Evolutionary conservation across 2,329 filamentous ascomycete species (phyloP).

Genomic region (Talaromyces marneffei): DNA sequence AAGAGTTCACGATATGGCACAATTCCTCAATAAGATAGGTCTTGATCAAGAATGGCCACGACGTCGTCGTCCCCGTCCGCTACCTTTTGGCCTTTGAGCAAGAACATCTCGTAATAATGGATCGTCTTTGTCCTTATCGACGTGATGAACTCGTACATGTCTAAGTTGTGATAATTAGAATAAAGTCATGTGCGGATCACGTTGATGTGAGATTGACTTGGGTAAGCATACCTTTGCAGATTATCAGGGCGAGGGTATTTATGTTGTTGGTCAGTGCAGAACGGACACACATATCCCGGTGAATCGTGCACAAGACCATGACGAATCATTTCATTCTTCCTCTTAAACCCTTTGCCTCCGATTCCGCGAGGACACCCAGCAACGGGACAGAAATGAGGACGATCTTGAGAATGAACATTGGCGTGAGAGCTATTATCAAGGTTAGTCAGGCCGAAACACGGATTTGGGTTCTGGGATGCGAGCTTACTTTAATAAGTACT

Average conservation of each 20-base stretch:
- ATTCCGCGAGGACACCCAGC: slow-evolving; percentile 52
- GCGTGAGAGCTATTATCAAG: slow-evolving; percentile 38
- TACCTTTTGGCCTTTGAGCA: slow-evolving; percentile 76
- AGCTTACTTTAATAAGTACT: slow-evolving; percentile 59
- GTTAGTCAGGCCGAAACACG: slow-evolving; percentile 10
- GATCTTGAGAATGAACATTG: slow-evolving; percentile 58
- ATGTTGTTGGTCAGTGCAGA: slow-evolving; percentile 88
- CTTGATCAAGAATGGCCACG: slow-evolving; percentile 36
- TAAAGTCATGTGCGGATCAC: not conserved
- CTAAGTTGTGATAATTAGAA: slow-evolving; percentile 42
- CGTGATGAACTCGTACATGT: slow-evolving; percentile 87
- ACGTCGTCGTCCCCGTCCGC: slow-evolving; percentile 70
- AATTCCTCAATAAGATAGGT: not conserved
- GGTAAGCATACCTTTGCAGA: slow-evolving; percentile 67
- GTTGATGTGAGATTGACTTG: not conserved
- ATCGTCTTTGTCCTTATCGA: slow-evolving; percentile 86
- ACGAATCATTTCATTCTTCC: slow-evolving; percentile 66
- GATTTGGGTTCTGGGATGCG: not conserved
- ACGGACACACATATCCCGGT: slow-evolving; percentile 92
- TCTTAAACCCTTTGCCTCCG: slow-evolving; percentile 62
- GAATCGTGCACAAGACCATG: slow-evolving; percentile 87
- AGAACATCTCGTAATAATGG: slow-evolving; percentile 74
- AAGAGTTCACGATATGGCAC: not conserved
- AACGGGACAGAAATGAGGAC: slow-evolving; percentile 60
- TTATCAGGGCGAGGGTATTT: slow-evolving; percentile 95